Conservation (phyloP, 345 rosid species). For the Hirschfeldia incana region DNA sequence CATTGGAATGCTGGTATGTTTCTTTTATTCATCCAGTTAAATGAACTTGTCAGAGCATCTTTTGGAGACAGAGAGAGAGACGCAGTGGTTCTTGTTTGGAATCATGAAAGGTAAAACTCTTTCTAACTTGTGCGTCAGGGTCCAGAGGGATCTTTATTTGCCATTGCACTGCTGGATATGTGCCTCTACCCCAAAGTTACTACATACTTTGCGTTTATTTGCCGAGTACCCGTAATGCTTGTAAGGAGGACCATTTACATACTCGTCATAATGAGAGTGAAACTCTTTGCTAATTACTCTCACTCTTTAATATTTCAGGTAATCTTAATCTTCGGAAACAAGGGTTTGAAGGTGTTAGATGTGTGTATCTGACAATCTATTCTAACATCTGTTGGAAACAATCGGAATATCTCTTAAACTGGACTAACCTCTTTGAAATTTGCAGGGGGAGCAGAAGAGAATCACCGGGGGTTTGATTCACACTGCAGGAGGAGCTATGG, state of each 20-base stretch:
- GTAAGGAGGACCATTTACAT: conserved; percentile 42
- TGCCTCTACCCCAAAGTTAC: conserved; percentile 72
- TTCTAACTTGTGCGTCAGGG: conserved; percentile 49
- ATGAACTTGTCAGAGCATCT: conserved; percentile 6
- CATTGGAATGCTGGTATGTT: neutral
- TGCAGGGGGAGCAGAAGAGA: conserved; percentile 52
- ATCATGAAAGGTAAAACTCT: conserved; percentile 1
- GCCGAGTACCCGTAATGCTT: conserved; percentile 69
- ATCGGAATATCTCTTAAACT: conserved; percentile 4
- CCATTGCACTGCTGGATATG: conserved; percentile 76
- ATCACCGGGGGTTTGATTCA: conserved; percentile 59
- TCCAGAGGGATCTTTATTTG: conserved; percentile 78
- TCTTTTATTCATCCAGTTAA: neutral
- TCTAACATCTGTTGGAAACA: conserved; percentile 17
- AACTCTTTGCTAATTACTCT: neutral
- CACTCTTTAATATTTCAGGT: conserved; percentile 42
- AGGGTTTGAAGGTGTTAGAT: conserved; percentile 49
- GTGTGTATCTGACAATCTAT: conserved; percentile 37
- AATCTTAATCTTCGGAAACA: conserved; percentile 46
- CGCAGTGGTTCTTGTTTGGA: neutral
- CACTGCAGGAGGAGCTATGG: conserved; percentile 73
- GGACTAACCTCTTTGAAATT: conserved; percentile 16
- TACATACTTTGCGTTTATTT: conserved; percentile 51
- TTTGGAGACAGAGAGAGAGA: too few species aligned
- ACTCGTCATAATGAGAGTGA: conserved; percentile 9